Conservation (phyloP, 441 rosid genomes). For the Adansonia grandidieri region DNA sequence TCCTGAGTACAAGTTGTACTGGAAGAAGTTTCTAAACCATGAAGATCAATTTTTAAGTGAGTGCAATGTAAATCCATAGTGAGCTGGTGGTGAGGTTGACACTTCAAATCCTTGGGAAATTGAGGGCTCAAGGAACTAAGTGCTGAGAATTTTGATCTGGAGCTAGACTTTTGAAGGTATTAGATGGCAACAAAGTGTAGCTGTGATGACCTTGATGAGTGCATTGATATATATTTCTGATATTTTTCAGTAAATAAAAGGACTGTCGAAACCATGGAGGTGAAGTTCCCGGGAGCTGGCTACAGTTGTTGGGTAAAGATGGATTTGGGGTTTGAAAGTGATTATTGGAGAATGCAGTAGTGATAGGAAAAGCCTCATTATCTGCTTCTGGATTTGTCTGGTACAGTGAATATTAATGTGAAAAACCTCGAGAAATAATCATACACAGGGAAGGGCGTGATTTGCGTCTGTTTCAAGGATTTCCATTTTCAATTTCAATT, state of each 20-base stretch:
- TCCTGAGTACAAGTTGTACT: constrained; percentile 67
- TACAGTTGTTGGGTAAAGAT: constrained; percentile 13
- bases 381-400: constrained; percentile 10
- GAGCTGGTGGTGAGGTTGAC: constrained; percentile 24
- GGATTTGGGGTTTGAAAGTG: constrained; percentile 21
- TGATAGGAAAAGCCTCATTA: constrained; percentile 11
- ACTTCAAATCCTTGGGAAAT: constrained; percentile 27
- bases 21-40: constrained; percentile 76
- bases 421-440: constrained; percentile 2
- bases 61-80: constrained; percentile 81
- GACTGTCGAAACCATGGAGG: not conserved
- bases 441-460: not conserved
- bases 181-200: not conserved
- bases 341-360: not conserved
- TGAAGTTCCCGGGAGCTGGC: not conserved
- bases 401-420: constrained; percentile 14
- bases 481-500: constrained; percentile 18
- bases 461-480: not conserved
- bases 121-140: constrained; percentile 30
- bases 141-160: constrained; percentile 36
- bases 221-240: constrained; percentile 2
- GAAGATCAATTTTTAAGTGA: constrained; percentile 68
- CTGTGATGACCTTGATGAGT: not conserved
- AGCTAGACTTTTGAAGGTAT: constrained; percentile 33
- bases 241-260: not conserved